Evolutionary conservation across 2,329 filamentous ascomycete species (phyloP).

Genomic region (Cryphonectria radicalis): DNA sequence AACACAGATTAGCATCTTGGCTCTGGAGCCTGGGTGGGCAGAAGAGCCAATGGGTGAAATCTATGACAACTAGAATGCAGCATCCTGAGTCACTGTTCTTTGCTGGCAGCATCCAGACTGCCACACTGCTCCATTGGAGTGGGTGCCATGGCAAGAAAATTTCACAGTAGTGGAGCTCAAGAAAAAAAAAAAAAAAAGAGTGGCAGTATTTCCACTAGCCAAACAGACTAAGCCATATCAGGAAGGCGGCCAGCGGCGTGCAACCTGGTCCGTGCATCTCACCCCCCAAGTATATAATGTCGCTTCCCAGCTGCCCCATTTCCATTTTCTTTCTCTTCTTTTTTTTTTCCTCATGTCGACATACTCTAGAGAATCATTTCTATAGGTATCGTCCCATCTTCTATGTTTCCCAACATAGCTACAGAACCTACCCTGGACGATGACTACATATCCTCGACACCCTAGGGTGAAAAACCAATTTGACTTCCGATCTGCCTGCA

Average conservation of each 20-base stretch:
- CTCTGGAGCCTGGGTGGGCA: background rate
- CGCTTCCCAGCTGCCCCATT: constrained; percentile 31
- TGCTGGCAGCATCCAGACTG: background rate
- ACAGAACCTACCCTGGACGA: constrained; percentile 96
- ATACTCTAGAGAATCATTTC: constrained; percentile 89
- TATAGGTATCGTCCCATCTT: constrained; percentile 90
- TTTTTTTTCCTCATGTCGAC: constrained; percentile 64
- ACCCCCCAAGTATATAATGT: constrained; percentile 46
- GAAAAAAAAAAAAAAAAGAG: background rate
- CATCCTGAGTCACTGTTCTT: background rate
- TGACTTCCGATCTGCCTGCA: constrained; percentile 64
- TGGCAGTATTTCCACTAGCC: background rate
- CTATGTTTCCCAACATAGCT: constrained; percentile 91
- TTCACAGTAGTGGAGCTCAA: background rate
- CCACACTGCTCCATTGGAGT: background rate
- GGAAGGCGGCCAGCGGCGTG: constrained; percentile 3
- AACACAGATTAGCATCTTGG: background rate
- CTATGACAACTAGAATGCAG: background rate
- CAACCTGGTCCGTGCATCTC: background rate
- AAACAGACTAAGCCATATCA: background rate
- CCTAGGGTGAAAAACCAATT: constrained; percentile 80
- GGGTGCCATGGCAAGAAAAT: background rate
- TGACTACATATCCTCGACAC: constrained; percentile 84
- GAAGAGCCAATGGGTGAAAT: background rate
- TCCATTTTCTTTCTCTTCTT: constrained; percentile 41